phyloP scores from a whole-genome alignment of 2,329 filamentous ascomycete genomes.

The Monilinia polystroma region DNA sequence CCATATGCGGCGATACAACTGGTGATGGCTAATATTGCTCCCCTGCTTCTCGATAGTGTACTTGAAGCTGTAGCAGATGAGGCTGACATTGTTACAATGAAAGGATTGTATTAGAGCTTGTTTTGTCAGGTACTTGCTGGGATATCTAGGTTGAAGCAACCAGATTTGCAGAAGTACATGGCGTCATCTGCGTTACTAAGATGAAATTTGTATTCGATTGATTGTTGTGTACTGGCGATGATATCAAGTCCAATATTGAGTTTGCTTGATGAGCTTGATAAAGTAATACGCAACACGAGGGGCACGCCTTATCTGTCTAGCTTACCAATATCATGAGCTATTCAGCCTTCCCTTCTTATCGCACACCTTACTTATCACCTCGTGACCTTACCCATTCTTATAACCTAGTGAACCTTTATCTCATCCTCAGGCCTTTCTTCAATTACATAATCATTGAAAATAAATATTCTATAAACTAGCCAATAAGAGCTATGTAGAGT shows the following conservation, averaged over 20 bases:
- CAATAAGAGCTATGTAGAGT: no score
- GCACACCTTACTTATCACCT: background rate
- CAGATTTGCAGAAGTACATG: slow-evolving; percentile 16
- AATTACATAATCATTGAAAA: no score
- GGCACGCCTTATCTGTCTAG: background rate
- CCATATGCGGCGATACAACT: slow-evolving; percentile 56
- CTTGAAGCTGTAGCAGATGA: slow-evolving; percentile 52
- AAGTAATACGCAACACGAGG: background rate
- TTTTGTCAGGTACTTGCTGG: background rate
- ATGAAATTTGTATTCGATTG: background rate
- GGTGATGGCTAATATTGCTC: slow-evolving; percentile 57
- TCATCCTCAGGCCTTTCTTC: no score
- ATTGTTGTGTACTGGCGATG: background rate
- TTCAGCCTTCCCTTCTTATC: slow-evolving; percentile 17
- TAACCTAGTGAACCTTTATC: no score
- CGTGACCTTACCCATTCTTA: background rate
- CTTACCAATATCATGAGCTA: slow-evolving; percentile 7
- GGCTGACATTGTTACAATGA: slow-evolving; percentile 36
- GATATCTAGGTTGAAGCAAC: slow-evolving; percentile 8
- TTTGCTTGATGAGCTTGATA: background rate
- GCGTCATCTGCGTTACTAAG: background rate
- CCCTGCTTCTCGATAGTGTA: slow-evolving; percentile 52
- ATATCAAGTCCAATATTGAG: background rate
- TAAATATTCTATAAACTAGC: no score
- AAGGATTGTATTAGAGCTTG: background rate